Percentiles rank a stretch among this genome's conserved stretches.
These are phyloP conservation scores for Sclerotinia trifoliorum DNA, from an alignment of 2,329 filamentous ascomycete species.

Conservation along the genomic window DNA sequence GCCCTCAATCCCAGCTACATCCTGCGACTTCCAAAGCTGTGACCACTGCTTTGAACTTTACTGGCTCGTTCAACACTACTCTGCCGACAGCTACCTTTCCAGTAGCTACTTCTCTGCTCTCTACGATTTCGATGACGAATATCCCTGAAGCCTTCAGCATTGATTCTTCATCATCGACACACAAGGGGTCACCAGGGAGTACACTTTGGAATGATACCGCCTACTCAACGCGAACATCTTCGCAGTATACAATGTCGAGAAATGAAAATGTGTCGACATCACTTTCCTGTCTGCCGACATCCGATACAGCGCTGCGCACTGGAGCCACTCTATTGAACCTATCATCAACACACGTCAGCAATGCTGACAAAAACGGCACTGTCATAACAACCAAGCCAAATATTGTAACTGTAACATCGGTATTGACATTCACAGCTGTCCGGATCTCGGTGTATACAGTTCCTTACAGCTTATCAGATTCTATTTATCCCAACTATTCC, in stretches of 20 bases:
- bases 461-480: not conserved
- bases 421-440: slow-evolving; percentile 7
- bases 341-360: not conserved
- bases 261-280: not conserved
- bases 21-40: slow-evolving; percentile 7
- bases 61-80: not conserved
- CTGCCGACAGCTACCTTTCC: not conserved
- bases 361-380: not conserved
- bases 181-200: not conserved
- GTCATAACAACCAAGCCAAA: not conserved
- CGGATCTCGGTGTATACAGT: not conserved
- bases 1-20: not conserved
- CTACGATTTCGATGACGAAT: not conserved
- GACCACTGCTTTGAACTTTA: not conserved
- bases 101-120: not conserved
- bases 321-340: not conserved
- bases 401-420: not conserved
- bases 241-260: not conserved
- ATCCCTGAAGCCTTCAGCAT: not conserved
- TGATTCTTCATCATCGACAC: not conserved
- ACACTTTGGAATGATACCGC: not conserved
- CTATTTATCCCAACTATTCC: not conserved
- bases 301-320: not conserved
- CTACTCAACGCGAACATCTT: not conserved
- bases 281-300: not conserved